Evolutionary conservation across 768 basidiomycete genomes (phyloP).

Genomic region (Rhodosporidiobolus sp.): DNA sequence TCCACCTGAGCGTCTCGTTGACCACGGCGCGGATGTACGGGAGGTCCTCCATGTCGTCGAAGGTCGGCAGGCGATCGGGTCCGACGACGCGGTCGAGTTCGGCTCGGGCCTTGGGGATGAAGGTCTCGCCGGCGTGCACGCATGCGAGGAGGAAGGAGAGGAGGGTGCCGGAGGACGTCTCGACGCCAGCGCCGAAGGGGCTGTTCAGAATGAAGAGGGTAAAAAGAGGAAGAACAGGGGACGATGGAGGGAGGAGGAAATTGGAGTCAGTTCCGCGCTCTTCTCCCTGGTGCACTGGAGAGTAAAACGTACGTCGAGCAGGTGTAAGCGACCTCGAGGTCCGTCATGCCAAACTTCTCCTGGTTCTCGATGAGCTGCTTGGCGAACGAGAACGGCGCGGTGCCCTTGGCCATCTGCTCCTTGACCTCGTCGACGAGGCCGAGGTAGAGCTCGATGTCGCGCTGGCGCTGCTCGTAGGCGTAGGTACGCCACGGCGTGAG

Average conservation of each 20-base stretch:
- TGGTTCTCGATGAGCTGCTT: conserved; percentile 31
- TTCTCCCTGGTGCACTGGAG: no score
- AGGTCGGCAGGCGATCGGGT: conserved; percentile 36
- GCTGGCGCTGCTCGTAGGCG: conserved; percentile 27
- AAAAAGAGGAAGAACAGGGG: not conserved
- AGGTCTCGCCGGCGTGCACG: conserved; percentile 27
- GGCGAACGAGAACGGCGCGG: conserved; percentile 22
- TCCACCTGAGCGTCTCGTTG: conserved; percentile 39
- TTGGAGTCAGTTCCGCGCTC: no score
- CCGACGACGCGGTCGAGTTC: conserved; percentile 43
- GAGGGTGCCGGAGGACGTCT: conserved; percentile 37
- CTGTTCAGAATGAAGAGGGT: not conserved
- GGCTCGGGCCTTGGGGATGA: conserved; percentile 33
- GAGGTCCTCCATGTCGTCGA: conserved; percentile 38
- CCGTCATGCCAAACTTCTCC: conserved; percentile 23
- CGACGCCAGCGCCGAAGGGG: conserved; percentile 27
- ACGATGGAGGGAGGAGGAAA: no score
- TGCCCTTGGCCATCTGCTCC: conserved; percentile 16
- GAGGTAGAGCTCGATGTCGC: conserved; percentile 28
- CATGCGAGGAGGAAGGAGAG: conserved; percentile 32
- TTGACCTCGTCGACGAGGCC: conserved; percentile 40
- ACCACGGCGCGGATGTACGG: conserved; percentile 37
- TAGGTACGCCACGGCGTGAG: conserved; percentile 38
- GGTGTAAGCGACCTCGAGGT: conserved; percentile 19
- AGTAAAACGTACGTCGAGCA: conserved; percentile 7